Evolutionary conservation across 768 basidiomycete species (phyloP).

Genomic region (Rhodotorula babjevae): DNA sequence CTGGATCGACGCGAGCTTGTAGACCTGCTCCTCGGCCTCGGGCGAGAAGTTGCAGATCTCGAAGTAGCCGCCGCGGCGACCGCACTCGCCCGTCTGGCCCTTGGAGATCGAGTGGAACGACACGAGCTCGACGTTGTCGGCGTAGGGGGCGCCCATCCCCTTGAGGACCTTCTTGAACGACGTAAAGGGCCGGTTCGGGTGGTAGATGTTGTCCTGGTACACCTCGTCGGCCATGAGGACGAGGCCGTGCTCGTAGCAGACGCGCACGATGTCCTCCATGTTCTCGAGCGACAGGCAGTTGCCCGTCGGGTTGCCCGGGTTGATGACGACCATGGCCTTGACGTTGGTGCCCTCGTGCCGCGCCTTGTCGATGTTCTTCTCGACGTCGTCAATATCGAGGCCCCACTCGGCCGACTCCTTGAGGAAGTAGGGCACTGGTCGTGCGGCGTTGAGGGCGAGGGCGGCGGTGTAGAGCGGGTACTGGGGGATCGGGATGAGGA

Average conservation of each 20-base stretch:
- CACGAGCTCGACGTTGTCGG: conserved; percentile 63
- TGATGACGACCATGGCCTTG: conserved; percentile 91
- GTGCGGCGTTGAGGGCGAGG: conserved; percentile 76
- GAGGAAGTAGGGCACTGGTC: conserved; percentile 79
- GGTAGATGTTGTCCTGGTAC: conserved; percentile 91
- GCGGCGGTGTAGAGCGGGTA: conserved; percentile 97
- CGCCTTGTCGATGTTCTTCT: conserved; percentile 63
- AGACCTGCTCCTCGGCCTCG: conserved; percentile 76
- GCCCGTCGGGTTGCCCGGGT: conserved; percentile 97
- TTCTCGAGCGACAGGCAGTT: conserved; percentile 67
- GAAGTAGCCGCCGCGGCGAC: conserved; percentile 93
- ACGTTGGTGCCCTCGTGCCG: conserved; percentile 59
- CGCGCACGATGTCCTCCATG: conserved; percentile 67
- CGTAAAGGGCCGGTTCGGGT: conserved; percentile 64
- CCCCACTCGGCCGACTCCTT: conserved; percentile 78
- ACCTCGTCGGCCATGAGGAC: conserved; percentile 96
- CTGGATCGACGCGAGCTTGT: conserved; percentile 90
- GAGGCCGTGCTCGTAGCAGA: conserved; percentile 78
- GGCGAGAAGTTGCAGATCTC: conserved; percentile 77
- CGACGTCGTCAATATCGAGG: conserved; percentile 65
- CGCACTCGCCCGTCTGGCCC: conserved; percentile 92
- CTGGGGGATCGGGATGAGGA: conserved; percentile 95
- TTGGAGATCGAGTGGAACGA: conserved; percentile 98
- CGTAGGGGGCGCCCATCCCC: conserved; percentile 57
- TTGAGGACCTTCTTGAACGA: conserved; percentile 88